Evolutionary conservation across 2,329 filamentous ascomycete species (phyloP), one percentile per base, ranked within the genome.

Genomic region (Fusarium verrucosum): DNA sequence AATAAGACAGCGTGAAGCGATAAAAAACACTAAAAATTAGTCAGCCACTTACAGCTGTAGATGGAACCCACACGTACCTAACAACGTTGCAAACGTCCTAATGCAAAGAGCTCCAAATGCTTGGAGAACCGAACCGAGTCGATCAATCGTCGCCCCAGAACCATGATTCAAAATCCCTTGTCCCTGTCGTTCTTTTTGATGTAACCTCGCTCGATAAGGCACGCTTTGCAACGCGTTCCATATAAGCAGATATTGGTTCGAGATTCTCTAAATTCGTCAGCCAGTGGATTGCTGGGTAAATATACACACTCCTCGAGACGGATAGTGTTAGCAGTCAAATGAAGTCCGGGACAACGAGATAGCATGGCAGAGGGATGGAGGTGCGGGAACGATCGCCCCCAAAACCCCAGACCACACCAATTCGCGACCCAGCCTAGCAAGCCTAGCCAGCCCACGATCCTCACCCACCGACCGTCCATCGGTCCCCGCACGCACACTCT

Each of bases 361-460:
- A 32, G 14, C 11, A 37, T 45, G 43, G 25, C 40, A 37, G 33
- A 53, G 43, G 47, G 5, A 61, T 58, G 70, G 71, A 73, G 72
- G 72, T 74, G 72, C 72, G 73, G 73, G 73, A 74, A 57, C 71
- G 73, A 74, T 74, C 72, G 71, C 65, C 70, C 70, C 70, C 28
- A 62, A 69, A 66, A 71, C 70, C 70, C 71, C 68, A 66, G 69
- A 72, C 65, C 49, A 68, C 66, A 69, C 70, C 70, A 70, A 59
- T 54, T 58, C 55, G 37, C 44, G 51, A 49, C 40, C 50, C 49
- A 49, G 55, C 43, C 46, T 22, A 50, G 14, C 20, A 41, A 28
- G 37, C 41, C 49, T 43, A 56, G 54, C 46, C 47, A 52, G 53
- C 36, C 41, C 57, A 66, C 57, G 53, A 61, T 58, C 56, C 41